Percentiles rank a stretch among this genome's conserved stretches.
Conservation (phyloP, 2,329 filamentous ascomycete species). For the Pseudocercospora macadamiae region DNA sequence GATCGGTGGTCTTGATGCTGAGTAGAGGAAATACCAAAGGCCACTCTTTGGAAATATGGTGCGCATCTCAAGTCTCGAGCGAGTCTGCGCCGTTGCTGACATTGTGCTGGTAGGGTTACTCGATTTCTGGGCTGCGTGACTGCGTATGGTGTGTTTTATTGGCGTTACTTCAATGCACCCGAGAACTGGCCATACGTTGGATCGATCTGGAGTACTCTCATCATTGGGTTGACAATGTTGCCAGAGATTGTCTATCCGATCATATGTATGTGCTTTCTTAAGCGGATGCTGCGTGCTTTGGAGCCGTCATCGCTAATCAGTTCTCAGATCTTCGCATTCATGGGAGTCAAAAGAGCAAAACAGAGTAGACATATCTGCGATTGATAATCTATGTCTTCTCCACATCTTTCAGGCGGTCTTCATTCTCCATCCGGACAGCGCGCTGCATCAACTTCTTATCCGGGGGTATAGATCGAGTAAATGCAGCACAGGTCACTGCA, state of each 20-base stretch:
- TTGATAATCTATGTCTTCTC: not conserved
- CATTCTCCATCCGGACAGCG: constrained; percentile 23
- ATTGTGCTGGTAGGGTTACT: constrained; percentile 41
- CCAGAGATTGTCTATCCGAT: constrained; percentile 45
- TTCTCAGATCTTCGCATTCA: not conserved
- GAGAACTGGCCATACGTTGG: constrained; percentile 46
- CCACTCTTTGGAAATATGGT: constrained; percentile 47
- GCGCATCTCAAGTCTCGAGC: constrained; percentile 16
- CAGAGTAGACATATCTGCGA: not conserved
- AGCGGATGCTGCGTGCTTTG: no score
- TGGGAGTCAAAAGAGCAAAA: constrained; percentile 3
- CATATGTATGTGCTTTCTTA: constrained; percentile 36
- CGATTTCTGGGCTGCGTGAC: constrained; percentile 44
- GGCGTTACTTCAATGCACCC: constrained; percentile 44
- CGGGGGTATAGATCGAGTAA: constrained; percentile 18
- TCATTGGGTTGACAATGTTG: constrained; percentile 42
- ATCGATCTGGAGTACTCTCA: constrained; percentile 37
- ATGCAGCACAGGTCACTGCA: constrained; percentile 18
- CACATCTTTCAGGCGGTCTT: not conserved
- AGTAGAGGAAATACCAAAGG: constrained; percentile 41
- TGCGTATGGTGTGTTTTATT: constrained; percentile 44
- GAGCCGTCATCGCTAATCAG: no score
- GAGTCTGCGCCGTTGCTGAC: constrained; percentile 10
- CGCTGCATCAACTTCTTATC: constrained; percentile 20
- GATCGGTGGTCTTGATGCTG: constrained; percentile 37